phyloP scores from a whole-genome alignment of 208 protist genomes.

The Tritrichomonas musculus region DNA sequence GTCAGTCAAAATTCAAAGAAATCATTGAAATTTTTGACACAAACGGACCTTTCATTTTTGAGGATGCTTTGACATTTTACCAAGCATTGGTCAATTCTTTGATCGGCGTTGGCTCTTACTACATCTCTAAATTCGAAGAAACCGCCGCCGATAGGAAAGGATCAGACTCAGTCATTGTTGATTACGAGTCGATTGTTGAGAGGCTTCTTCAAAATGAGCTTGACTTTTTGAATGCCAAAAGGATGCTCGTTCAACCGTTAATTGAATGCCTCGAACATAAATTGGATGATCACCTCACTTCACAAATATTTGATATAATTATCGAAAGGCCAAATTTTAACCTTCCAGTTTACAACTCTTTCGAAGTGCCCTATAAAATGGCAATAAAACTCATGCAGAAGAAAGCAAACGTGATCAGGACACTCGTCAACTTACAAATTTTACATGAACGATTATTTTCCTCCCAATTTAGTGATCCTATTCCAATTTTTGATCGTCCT shows the following conservation, averaged over 20 bases:
- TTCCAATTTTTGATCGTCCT: constrained; percentile 25
- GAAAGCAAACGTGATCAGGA: background rate
- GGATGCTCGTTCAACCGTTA: background rate
- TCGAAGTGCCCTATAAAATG: background rate
- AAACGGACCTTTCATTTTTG: background rate
- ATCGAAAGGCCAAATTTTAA: background rate
- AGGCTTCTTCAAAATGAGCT: background rate
- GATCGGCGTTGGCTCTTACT: background rate
- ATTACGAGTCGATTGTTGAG: background rate
- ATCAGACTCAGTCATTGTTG: background rate
- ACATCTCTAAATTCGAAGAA: background rate
- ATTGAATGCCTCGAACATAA: background rate
- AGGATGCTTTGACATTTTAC: background rate
- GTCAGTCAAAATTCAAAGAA: background rate
- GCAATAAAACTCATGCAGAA: background rate
- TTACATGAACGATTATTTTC: background rate
- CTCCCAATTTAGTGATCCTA: too few species aligned
- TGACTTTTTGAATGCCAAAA: background rate
- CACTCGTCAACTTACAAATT: background rate
- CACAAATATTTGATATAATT: background rate
- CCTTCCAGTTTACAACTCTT: background rate
- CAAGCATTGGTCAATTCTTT: background rate
- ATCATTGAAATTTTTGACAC: background rate
- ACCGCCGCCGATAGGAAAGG: background rate
- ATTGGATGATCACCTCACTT: background rate